A percentile compares a stretch with the other conserved stretches of the same genome.
These are phyloP conservation scores for Phytopythium delawarense DNA, from an alignment of 352 stramenopile genomes.

Conservation along the genomic window DNA sequence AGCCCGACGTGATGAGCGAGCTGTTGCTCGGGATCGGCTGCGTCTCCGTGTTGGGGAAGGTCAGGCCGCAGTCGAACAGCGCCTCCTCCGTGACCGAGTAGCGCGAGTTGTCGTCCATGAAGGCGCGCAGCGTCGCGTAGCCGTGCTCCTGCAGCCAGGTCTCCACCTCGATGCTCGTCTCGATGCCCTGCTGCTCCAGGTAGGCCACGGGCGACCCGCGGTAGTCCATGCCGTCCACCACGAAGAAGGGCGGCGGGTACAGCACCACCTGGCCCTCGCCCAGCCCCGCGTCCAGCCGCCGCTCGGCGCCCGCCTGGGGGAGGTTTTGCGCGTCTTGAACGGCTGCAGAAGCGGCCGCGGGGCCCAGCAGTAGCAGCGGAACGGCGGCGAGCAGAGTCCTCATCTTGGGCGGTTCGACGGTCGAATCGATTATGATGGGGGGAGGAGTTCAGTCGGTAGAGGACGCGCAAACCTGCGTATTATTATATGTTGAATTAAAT, in stretches of 20 bases:
- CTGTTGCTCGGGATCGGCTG: conserved; percentile 41
- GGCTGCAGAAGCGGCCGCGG: conserved; percentile 10
- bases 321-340: background rate
- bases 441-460: background rate
- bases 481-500: too few relatives aligned
- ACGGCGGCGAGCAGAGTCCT: background rate
- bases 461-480: background rate
- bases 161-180: conserved; percentile 41
- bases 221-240: conserved; percentile 44
- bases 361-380: conserved; percentile 1
- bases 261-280: conserved; percentile 43
- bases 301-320: background rate
- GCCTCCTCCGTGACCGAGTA: conserved; percentile 48
- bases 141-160: conserved; percentile 32
- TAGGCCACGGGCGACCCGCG: conserved; percentile 38
- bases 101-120: conserved; percentile 50
- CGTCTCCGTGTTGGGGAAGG: conserved; percentile 31
- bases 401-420: background rate
- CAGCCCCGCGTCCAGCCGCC: conserved; percentile 17
- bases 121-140: conserved; percentile 39
- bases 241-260: conserved; percentile 44
- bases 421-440: background rate
- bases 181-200: conserved; percentile 44
- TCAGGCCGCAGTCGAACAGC: conserved; percentile 53
- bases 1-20: conserved; percentile 41